These are phyloP conservation scores for Botrytis byssoidea DNA, from an alignment of 2,329 filamentous ascomycete species.

Conservation along the genomic window DNA sequence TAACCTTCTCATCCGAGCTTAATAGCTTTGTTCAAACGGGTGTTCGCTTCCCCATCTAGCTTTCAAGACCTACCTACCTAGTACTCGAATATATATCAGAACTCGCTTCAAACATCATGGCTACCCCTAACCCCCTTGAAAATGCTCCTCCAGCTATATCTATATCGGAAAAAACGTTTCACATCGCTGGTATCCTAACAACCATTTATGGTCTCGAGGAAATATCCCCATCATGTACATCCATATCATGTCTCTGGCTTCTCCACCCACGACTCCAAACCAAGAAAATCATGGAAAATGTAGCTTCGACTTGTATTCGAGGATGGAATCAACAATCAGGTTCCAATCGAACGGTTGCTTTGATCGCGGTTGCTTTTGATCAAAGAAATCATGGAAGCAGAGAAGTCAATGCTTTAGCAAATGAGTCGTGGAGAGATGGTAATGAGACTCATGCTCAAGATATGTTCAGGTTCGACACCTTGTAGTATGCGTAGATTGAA, in stretches of 20 bases:
- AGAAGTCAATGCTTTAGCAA: conserved; percentile 63
- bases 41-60: not conserved
- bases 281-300: conserved; percentile 70
- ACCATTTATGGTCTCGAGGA: conserved; percentile 81
- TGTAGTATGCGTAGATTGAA: not conserved
- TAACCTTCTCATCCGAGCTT: not conserved
- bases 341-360: conserved; percentile 41
- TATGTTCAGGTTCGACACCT: conserved; percentile 62
- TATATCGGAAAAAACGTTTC: conserved; percentile 64
- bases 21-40: not conserved
- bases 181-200: conserved; percentile 75
- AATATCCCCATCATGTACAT: conserved; percentile 52
- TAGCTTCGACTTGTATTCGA: conserved; percentile 67
- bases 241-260: conserved; percentile 83
- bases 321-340: conserved; percentile 58
- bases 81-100: not conserved
- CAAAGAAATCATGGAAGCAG: conserved; percentile 88
- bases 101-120: not conserved
- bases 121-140: conserved; percentile 26
- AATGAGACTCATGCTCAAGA: conserved; percentile 81
- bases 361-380: conserved; percentile 85
- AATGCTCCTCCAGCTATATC: conserved; percentile 19
- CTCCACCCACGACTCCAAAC: conserved; percentile 75
- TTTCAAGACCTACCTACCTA: not conserved
- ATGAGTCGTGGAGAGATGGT: conserved; percentile 73